Evolutionary conservation across 306 rosid genomes (phyloP).

Genomic region (Dalbergia cochinchinensis): DNA sequence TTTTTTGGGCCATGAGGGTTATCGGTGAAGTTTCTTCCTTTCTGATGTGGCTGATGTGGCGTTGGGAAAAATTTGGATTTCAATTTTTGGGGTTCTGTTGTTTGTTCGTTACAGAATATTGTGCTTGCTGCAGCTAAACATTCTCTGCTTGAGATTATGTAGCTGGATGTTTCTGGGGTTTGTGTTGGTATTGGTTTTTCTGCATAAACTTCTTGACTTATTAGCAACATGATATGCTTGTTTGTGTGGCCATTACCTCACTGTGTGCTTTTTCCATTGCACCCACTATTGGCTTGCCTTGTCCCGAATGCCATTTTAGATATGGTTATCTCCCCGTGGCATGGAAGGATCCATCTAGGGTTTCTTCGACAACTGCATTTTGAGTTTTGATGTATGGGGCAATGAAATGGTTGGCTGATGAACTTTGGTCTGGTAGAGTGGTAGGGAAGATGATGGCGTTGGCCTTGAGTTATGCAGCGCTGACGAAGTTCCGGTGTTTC

Average conservation of each 20-base stretch:
- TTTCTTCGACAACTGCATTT: slow-evolving; percentile 20
- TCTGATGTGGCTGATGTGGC: not conserved
- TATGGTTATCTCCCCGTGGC: not conserved
- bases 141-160: not conserved
- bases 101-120: slow-evolving; percentile 3
- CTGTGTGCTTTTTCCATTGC: not conserved
- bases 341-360: slow-evolving; percentile 17
- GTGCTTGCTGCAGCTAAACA: not conserved
- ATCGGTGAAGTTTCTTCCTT: slow-evolving; percentile 27
- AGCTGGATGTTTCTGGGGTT: slow-evolving; percentile 18
- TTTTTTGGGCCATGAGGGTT: not conserved
- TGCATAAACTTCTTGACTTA: not conserved
- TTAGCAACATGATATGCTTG: not conserved
- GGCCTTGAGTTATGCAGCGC: not conserved
- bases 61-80: not conserved
- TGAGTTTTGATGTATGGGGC: slow-evolving; percentile 11
- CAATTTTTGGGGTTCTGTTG: not conserved
- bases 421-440: not conserved
- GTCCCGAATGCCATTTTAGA: not conserved
- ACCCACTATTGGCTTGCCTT: not conserved
- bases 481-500: not conserved
- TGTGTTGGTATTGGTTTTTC: slow-evolving; percentile 14
- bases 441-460: not conserved
- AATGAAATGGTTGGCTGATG: slow-evolving; percentile 18
- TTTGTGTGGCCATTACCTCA: not conserved